Conservation (phyloP, 768 basidiomycete species). For the Boletus sp. region DNA sequence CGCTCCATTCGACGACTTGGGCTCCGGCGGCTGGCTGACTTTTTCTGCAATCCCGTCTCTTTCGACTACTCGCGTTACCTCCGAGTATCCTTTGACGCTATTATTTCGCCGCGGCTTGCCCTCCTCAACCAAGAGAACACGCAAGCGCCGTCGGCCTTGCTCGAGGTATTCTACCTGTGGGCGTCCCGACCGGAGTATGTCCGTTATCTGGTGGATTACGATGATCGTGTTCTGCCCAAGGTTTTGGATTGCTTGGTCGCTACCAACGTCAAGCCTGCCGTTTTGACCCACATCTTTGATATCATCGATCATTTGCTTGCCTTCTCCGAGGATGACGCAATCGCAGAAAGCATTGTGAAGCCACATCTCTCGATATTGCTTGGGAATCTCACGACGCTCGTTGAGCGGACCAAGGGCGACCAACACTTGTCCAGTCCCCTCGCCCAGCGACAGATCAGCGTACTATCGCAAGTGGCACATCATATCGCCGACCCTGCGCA, state of each 20-base stretch:
- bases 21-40: slow-evolving; percentile 82
- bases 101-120: slow-evolving; percentile 82
- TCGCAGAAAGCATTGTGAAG: slow-evolving; percentile 55
- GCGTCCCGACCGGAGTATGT: slow-evolving; percentile 55
- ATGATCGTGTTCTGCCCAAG: slow-evolving; percentile 66
- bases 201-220: slow-evolving; percentile 66
- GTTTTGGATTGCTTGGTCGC: slow-evolving; percentile 81
- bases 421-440: slow-evolving; percentile 56
- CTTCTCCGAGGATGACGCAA: slow-evolving; percentile 46
- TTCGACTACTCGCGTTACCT: slow-evolving; percentile 81
- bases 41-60: slow-evolving; percentile 69
- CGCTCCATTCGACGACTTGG: slow-evolving; percentile 80
- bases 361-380: slow-evolving; percentile 75
- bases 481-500: slow-evolving; percentile 69
- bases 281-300: slow-evolving; percentile 64
- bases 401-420: slow-evolving; percentile 57
- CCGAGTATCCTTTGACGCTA: slow-evolving; percentile 56
- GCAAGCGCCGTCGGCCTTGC: not conserved
- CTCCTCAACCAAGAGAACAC: slow-evolving; percentile 12
- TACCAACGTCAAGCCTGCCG: slow-evolving; percentile 82
- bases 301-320: slow-evolving; percentile 70
- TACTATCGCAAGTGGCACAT: slow-evolving; percentile 40
- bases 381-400: slow-evolving; percentile 65
- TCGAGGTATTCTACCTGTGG: slow-evolving; percentile 51
- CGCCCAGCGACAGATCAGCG: slow-evolving; percentile 75